Conservation (phyloP, 2,329 filamentous ascomycete genomes). For the Apiospora pterosperma region DNA sequence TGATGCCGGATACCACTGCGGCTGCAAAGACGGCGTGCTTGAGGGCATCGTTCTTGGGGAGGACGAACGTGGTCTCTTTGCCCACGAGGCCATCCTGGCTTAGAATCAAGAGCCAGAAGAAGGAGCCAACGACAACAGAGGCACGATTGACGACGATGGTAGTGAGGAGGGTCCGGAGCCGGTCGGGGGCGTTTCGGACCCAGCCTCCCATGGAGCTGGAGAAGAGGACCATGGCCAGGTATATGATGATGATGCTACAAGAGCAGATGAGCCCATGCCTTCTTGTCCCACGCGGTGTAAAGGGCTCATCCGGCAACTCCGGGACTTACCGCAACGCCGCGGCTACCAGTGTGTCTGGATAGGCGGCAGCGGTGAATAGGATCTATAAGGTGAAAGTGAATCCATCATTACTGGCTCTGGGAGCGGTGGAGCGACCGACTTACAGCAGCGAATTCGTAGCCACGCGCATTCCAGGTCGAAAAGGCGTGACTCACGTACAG, state of each 20-base stretch:
- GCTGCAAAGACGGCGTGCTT: constrained; percentile 30
- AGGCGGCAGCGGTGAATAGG: constrained; percentile 49
- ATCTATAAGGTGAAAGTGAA: constrained; percentile 42
- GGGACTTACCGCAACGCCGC: constrained; percentile 32
- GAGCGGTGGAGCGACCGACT: constrained; percentile 22
- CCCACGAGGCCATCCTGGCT: constrained; percentile 21
- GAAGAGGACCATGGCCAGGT: constrained; percentile 37
- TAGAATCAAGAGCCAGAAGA: constrained; percentile 36
- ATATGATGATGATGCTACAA: constrained; percentile 28
- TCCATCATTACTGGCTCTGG: too few species aligned
- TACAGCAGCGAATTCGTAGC: constrained; percentile 54
- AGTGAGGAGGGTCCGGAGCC: constrained; percentile 36
- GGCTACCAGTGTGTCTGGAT: constrained; percentile 37
- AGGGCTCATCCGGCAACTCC: background rate
- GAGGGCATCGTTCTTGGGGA: constrained; percentile 19
- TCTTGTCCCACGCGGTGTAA: rapidly evolving
- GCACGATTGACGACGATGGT: constrained; percentile 39
- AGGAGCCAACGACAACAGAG: constrained; percentile 36
- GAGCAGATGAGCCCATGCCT: background rate
- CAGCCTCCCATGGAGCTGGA: constrained; percentile 38
- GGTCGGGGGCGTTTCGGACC: constrained; percentile 35
- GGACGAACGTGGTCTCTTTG: constrained; percentile 12
- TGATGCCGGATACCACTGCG: constrained; percentile 34
- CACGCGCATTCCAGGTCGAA: constrained; percentile 55
- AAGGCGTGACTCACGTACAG: constrained; percentile 52